Percentiles rank a stretch among this genome's conserved stretches.
phyloP scores from a whole-genome alignment of 352 stramenopile species.

The Phytophthora idaei region DNA sequence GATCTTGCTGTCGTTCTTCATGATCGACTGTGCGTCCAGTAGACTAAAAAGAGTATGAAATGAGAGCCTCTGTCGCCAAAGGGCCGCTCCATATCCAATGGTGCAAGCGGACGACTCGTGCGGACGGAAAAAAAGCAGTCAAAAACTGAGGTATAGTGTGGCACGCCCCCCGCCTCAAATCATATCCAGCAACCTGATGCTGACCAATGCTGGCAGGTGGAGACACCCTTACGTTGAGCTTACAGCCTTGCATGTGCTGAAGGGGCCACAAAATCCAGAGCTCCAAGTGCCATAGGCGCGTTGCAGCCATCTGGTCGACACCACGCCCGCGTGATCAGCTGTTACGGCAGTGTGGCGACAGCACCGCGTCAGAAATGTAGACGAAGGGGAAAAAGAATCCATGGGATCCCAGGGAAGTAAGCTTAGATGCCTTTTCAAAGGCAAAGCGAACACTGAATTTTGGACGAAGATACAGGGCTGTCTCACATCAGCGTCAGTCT shows the following conservation, averaged over 20 bases:
- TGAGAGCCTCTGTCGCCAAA: not conserved
- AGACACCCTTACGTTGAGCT: not conserved
- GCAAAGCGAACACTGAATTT: too few species aligned
- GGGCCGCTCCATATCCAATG: constrained; percentile 1
- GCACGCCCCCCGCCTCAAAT: constrained; percentile 15
- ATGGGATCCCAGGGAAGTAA: too few species aligned
- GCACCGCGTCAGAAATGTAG: not conserved
- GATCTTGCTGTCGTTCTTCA: constrained; percentile 10
- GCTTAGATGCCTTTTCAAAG: too few species aligned
- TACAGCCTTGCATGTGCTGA: not conserved
- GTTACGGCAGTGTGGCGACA: not conserved
- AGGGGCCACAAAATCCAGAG: constrained; percentile 2
- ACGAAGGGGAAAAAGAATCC: not conserved
- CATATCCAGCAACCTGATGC: not conserved
- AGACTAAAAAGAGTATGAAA: constrained; percentile 3
- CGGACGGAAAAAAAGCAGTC: constrained; percentile 8
- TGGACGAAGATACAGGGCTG: too few species aligned
- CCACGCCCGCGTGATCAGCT: constrained; percentile 15
- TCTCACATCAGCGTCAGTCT: too few species aligned
- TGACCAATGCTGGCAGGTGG: not conserved
- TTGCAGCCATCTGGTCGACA: not conserved
- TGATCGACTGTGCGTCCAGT: not conserved
- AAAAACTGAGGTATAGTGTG: not conserved
- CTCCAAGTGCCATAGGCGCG: not conserved
- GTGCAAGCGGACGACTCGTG: constrained; percentile 12